Base-by-base conservation (phyloP, 2,329 filamentous ascomycete species). In the Ceratocystiopsis brevicomis region DNA sequence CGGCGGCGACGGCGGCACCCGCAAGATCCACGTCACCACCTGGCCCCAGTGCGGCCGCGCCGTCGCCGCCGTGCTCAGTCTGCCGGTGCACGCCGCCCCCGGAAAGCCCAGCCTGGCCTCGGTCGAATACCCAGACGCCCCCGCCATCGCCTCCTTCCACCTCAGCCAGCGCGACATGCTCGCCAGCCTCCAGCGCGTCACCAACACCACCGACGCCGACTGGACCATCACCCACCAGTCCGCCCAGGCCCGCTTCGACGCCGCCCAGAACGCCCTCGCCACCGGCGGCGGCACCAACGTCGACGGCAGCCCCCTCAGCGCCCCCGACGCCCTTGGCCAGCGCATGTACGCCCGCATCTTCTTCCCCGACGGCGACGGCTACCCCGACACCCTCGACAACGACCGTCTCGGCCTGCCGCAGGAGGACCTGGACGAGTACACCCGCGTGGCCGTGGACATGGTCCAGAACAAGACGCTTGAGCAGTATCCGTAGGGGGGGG, bases 91-190 rank as follows among this genome's bases (percentile, higher is more conserved):
- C n/a, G n/a, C n/a, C n/a, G n/a, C n/a, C n/a, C n/a, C n/a, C n/a
- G n/a, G n/a, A n/a, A n/a, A n/a, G n/a, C n/a, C n/a, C n/a, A n/a
- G n/a, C n/a, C n/a, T n/a, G n/a, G n/a, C n/a, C n/a, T n/a, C n/a
- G n/a, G n/a, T n/a, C n/a, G n/a, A n/a, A n/a, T n/a, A n/a, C n/a
- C n/a, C n/a, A n/a, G n/a, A n/a, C n/a, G n/a, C n/a, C n/a, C n/a
- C n/a, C n/a, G n/a, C n/a, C n/a, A n/a, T n/a, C 12, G 63, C 61
- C 9, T 76, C 69, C 47, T 81, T 79, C 58, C 54, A 59, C 12
- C 50, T 76, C 47, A 72, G 58, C 46, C 78, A 83, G 55, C 63
- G 65, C 12, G 76, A 82, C 11, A 81, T 82, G 61, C 64, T 82
- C 43, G 67, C 69, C 36, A 68, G 66, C n/a, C 57, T 77, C 13